Conservation (phyloP, 441 rosid species). For the Gossypium trilobum region DNA sequence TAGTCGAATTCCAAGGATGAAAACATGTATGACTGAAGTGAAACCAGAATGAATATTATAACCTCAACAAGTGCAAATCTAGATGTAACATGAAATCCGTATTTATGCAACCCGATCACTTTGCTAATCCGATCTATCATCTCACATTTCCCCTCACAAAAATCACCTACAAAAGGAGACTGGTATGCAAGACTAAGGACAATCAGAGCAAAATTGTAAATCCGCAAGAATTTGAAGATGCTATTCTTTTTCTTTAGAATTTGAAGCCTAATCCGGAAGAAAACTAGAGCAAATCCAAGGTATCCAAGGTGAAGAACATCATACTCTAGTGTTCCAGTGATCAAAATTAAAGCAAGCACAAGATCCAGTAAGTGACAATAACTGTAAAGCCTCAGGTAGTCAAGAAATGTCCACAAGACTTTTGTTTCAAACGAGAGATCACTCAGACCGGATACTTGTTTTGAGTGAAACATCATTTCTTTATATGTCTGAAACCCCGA, state of each 20-base stretch:
- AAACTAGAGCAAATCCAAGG: constrained; percentile 69
- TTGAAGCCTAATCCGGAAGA: constrained; percentile 57
- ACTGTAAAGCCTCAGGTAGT: constrained; percentile 57
- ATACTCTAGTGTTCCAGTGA: constrained; percentile 69
- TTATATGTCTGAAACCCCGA: constrained; percentile 45
- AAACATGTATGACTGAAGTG: constrained; percentile 63
- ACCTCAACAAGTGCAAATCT: constrained; percentile 70
- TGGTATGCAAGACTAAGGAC: constrained; percentile 65
- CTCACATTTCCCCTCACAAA: constrained; percentile 30
- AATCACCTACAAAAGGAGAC: constrained; percentile 56
- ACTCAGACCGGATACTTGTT: constrained; percentile 46
- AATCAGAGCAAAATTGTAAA: constrained; percentile 60
- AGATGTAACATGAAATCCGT: constrained; percentile 57
- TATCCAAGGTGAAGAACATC: constrained; percentile 73
- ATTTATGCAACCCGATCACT: constrained; percentile 61
- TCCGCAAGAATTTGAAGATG: constrained; percentile 56
- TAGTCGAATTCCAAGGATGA: constrained; percentile 57
- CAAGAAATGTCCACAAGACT: constrained; percentile 69
- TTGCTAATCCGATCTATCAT: constrained; percentile 37
- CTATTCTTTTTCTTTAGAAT: constrained; percentile 62
- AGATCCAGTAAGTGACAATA: constrained; percentile 64
- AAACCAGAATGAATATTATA: constrained; percentile 52
- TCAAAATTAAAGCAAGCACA: constrained; percentile 59
- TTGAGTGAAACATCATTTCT: constrained; percentile 45
- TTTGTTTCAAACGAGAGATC: constrained; percentile 67